Conservation (phyloP, 2,329 filamentous ascomycete genomes). For the Xylariales sp. region DNA sequence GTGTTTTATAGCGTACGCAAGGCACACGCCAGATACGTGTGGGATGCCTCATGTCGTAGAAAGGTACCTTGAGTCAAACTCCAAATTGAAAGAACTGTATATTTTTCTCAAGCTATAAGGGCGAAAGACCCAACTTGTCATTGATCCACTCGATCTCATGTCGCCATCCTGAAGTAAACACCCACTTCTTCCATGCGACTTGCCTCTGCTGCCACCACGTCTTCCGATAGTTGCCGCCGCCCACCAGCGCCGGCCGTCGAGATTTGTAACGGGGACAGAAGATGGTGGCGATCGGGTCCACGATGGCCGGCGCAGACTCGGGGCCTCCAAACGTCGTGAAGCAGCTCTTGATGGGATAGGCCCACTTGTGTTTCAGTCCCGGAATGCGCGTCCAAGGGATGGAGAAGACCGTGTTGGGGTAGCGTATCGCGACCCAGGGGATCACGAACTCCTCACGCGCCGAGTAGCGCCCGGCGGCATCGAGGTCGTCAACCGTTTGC, state of each 20-base stretch:
- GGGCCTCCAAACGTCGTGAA: not conserved
- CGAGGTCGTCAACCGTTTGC: constrained; percentile 17
- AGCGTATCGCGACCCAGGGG: constrained; percentile 2
- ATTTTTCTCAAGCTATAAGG: too few relatives aligned
- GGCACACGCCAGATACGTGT: too few relatives aligned
- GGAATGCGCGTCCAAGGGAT: not conserved
- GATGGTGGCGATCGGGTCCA: not conserved
- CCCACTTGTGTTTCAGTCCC: not conserved
- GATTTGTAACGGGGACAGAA: not conserved
- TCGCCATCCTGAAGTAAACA: too few relatives aligned
- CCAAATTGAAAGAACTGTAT: too few relatives aligned
- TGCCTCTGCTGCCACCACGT: too few relatives aligned
- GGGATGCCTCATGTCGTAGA: too few relatives aligned
- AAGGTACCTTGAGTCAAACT: too few relatives aligned
- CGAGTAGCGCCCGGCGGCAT: constrained; percentile 13
- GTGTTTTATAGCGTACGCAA: too few relatives aligned
- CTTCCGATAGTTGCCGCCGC: not conserved
- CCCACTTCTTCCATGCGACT: too few relatives aligned
- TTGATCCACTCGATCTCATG: too few relatives aligned
- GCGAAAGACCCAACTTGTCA: too few relatives aligned
- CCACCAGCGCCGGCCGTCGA: not conserved
- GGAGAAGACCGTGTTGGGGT: not conserved
- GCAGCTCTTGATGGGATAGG: not conserved
- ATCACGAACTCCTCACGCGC: constrained; percentile 14
- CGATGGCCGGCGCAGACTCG: not conserved